These are phyloP conservation scores for Pseudozyma flocculosa DNA, from an alignment of 1,284 basidiomycete genomes.

Conservation along the genomic window DNA sequence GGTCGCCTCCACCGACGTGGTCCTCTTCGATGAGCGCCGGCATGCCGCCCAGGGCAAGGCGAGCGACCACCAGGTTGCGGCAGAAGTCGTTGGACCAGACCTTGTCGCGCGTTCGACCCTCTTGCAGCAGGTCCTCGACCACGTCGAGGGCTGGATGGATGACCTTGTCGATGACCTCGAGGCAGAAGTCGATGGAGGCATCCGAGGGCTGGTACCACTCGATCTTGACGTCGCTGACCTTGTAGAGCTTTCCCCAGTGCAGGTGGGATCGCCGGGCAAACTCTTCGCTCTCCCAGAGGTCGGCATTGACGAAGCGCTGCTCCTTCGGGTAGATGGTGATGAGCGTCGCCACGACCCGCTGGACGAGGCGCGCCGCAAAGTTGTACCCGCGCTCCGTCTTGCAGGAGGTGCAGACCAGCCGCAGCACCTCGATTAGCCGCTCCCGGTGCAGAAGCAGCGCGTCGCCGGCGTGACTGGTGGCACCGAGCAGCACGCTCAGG, in stretches of 20 bases:
- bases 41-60: conserved; percentile 72
- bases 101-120: conserved; percentile 19
- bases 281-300: conserved; percentile 78
- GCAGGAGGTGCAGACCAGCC: conserved; percentile 73
- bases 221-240: conserved; percentile 75
- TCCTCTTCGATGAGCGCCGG: conserved; percentile 66
- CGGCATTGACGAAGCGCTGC: conserved; percentile 77
- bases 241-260: conserved; percentile 82
- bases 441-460: conserved; percentile 69
- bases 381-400: conserved; percentile 88
- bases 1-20: conserved; percentile 64
- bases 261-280: conserved; percentile 73
- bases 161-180: conserved; percentile 75
- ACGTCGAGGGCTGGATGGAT: conserved; percentile 69
- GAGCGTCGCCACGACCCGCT: conserved; percentile 75
- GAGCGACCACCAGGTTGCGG: conserved; percentile 66
- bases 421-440: conserved; percentile 70
- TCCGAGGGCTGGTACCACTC: conserved; percentile 82
- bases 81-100: conserved; percentile 90
- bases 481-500: conserved; percentile 54
- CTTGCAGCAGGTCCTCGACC: conserved; percentile 65
- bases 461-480: conserved; percentile 36
- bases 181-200: conserved; percentile 76
- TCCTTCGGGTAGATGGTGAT: conserved; percentile 78
- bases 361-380: conserved; percentile 76